Percentiles rank a stretch among this genome's conserved stretches.
Evolutionary conservation across 768 basidiomycete genomes (phyloP).

Genomic region (Saitozyma sp.): DNA sequence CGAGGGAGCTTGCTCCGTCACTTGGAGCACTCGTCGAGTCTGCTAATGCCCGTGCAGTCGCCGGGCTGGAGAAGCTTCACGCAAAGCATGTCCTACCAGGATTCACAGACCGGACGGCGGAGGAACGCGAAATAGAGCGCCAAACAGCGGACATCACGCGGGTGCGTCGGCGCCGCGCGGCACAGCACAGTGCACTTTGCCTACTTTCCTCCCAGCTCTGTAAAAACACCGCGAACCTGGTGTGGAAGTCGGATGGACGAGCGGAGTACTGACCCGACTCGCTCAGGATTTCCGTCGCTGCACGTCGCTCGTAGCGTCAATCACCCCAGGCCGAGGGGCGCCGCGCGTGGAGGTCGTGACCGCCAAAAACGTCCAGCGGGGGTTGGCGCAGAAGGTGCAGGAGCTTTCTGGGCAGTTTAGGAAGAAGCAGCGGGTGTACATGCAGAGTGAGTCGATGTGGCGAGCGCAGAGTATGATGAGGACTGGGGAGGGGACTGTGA

Average conservation of each 20-base stretch:
- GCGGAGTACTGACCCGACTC: not conserved
- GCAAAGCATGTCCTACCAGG: slow-evolving; percentile 94
- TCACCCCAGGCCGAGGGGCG: slow-evolving; percentile 54
- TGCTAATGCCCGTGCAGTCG: slow-evolving; percentile 59
- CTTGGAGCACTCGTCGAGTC: not conserved
- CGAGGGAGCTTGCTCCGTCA: not conserved
- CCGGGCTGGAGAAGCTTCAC: slow-evolving; percentile 88
- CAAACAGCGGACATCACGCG: slow-evolving; percentile 84
- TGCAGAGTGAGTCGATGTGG: slow-evolving; percentile 76
- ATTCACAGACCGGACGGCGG: slow-evolving; percentile 88
- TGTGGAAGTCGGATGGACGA: too few species aligned
- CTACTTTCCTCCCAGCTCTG: too few species aligned
- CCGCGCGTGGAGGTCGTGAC: slow-evolving; percentile 60
- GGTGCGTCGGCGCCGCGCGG: slow-evolving; percentile 55
- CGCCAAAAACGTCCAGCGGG: slow-evolving; percentile 91
- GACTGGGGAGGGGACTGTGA: too few species aligned
- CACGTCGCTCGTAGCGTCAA: slow-evolving; percentile 69
- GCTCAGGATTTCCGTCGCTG: slow-evolving; percentile 65
- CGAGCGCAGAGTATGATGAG: too few species aligned
- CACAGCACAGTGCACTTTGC: not conserved
- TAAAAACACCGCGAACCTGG: not conserved
- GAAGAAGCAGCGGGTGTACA: slow-evolving; percentile 96
- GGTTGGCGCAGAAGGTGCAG: slow-evolving; percentile 93
- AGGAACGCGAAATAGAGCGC: slow-evolving; percentile 89
- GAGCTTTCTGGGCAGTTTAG: slow-evolving; percentile 87